Percentiles rank a stretch among this genome's conserved stretches.
Conservation (phyloP, 2,329 filamentous ascomycete species). For the Aureobasidium musti region DNA sequence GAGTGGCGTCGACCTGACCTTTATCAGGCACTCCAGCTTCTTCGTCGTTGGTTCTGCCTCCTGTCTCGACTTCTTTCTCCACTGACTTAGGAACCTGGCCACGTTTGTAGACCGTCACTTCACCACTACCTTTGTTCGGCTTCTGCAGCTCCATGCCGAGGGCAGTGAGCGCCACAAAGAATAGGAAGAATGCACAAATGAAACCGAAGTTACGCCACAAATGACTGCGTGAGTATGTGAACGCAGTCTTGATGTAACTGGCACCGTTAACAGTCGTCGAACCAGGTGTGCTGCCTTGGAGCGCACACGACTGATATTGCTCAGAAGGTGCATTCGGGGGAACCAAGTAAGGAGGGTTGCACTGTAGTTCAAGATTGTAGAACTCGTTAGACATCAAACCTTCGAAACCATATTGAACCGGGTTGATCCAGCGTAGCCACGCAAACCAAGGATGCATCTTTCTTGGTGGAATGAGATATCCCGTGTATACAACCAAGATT, state of each 20-base stretch:
- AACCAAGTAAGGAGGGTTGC: slow-evolving; percentile 66
- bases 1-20: slow-evolving; percentile 11
- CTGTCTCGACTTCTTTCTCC: slow-evolving; percentile 44
- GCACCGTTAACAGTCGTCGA: slow-evolving; percentile 64
- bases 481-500: slow-evolving; percentile 29
- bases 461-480: slow-evolving; percentile 44
- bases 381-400: slow-evolving; percentile 89
- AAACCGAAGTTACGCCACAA: slow-evolving; percentile 87
- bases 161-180: slow-evolving; percentile 75
- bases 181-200: slow-evolving; percentile 70
- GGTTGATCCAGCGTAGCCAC: slow-evolving; percentile 79
- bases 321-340: slow-evolving; percentile 71
- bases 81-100: slow-evolving; percentile 40
- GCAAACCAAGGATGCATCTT: slow-evolving; percentile 37
- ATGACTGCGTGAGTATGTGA: slow-evolving; percentile 65
- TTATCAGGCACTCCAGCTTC: slow-evolving; percentile 47
- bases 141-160: slow-evolving; percentile 47
- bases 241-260: slow-evolving; percentile 68
- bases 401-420: slow-evolving; percentile 72
- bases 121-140: slow-evolving; percentile 60
- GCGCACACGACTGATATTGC: slow-evolving; percentile 76
- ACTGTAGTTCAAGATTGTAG: slow-evolving; percentile 65
- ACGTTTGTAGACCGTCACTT: slow-evolving; percentile 52
- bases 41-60: slow-evolving; percentile 51
- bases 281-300: slow-evolving; percentile 70